Percentiles rank a stretch among this genome's conserved stretches.
These are phyloP conservation scores for Neonectria neomacrospora DNA, from an alignment of 2,329 filamentous ascomycete genomes.

Conservation along the genomic window DNA sequence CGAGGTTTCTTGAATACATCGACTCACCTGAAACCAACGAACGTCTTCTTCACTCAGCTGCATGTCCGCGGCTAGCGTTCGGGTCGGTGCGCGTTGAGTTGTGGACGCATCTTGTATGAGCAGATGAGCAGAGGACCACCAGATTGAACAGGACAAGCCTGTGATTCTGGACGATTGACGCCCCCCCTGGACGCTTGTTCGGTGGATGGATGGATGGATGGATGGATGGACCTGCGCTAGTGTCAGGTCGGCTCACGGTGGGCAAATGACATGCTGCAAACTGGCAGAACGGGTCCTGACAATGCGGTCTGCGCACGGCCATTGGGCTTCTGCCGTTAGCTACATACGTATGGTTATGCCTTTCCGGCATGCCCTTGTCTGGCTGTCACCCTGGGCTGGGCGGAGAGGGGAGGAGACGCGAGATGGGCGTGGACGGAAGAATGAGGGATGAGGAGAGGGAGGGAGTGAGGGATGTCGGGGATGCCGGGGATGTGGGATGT, in stretches of 20 bases:
- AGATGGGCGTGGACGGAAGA: constrained; percentile 9
- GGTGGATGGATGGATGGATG: constrained; percentile 33
- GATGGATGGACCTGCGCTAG: constrained; percentile 45
- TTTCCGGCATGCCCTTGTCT: constrained; percentile 27
- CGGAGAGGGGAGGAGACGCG: constrained; percentile 13
- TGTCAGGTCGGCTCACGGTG: constrained; percentile 36
- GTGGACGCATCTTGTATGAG: constrained; percentile 30
- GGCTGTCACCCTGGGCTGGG: constrained; percentile 2
- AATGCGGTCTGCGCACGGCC: constrained; percentile 23
- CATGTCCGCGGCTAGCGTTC: constrained; percentile 38
- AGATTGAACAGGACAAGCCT: neutral
- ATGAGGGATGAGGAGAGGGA: neutral
- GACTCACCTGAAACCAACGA: constrained; percentile 45
- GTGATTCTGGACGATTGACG: neutral
- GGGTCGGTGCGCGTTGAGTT: constrained; percentile 29
- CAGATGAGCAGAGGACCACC: neutral
- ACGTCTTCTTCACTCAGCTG: constrained; percentile 36
- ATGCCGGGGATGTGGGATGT: neutral
- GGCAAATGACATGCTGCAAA: constrained; percentile 33
- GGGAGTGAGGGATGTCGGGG: neutral
- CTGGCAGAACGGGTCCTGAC: constrained; percentile 28
- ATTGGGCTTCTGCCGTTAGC: constrained; percentile 14
- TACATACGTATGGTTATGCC: too few species aligned
- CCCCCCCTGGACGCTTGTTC: constrained; percentile 1
- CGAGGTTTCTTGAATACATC: constrained; percentile 25